Percentiles rank a stretch among this genome's conserved stretches.
Conservation (phyloP, 2,329 filamentous ascomycete species). For the Cladosporium sp. region DNA sequence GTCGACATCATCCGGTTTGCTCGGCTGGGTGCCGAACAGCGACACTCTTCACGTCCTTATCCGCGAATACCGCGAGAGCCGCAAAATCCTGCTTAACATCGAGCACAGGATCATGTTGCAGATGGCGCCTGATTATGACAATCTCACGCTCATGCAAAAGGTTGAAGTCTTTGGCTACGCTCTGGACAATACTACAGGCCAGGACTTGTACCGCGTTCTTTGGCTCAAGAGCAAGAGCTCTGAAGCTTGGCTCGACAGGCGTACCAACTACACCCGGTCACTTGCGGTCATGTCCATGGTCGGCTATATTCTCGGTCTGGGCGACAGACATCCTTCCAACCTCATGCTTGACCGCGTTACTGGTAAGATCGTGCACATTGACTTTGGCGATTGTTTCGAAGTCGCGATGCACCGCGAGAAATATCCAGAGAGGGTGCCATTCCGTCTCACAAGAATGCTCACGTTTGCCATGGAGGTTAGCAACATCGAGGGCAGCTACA, state of each 20-base stretch:
- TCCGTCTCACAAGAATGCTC: conserved; percentile 96
- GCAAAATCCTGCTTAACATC: conserved; percentile 97
- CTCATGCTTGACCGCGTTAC: conserved; percentile 95
- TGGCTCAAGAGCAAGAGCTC: conserved; percentile 99
- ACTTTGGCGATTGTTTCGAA: conserved; percentile 99
- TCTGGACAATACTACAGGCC: conserved; percentile 97
- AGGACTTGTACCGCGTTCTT: conserved; percentile 94
- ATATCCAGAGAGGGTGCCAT: conserved; percentile 95
- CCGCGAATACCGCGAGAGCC: conserved; percentile 92
- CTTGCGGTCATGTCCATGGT: conserved; percentile 99
- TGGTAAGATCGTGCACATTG: conserved; percentile 96
- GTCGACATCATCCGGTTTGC: conserved; percentile 90
- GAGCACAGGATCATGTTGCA: conserved; percentile 99
- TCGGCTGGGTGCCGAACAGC: conserved; percentile 97
- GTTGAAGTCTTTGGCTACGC: conserved; percentile 99
- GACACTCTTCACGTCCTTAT: conserved; percentile 97
- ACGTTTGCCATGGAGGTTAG: conserved; percentile 99
- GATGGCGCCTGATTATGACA: conserved; percentile 99
- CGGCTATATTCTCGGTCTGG: conserved; percentile 96
- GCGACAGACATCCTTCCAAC: conserved; percentile 96
- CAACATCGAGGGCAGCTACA: conserved; percentile 98
- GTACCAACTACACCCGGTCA: conserved; percentile 98
- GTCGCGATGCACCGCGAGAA: conserved; percentile 99
- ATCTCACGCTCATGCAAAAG: conserved; percentile 98
- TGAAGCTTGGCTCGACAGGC: conserved; percentile 93